Conservation (phyloP, 495 filamentous ascomycete species). For the Sordaria brevicollis region DNA sequence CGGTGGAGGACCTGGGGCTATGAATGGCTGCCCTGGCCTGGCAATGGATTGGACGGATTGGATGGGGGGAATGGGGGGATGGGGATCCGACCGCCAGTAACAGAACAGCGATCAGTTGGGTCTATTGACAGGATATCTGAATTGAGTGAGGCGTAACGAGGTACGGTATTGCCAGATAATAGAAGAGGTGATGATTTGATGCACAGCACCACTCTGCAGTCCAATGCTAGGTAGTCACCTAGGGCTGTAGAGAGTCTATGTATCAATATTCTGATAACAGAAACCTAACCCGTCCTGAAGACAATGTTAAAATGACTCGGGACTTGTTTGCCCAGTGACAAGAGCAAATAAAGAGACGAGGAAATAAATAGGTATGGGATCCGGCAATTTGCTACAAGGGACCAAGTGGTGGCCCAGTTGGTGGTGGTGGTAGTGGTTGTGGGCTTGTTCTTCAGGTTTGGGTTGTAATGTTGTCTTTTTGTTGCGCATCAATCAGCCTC, state of each 20-base stretch:
- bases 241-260: not conserved
- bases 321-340: not conserved
- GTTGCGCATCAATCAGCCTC: not conserved
- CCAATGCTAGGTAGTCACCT: not conserved
- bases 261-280: not conserved
- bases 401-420: not conserved
- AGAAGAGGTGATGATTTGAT: not conserved
- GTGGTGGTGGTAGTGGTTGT: not conserved
- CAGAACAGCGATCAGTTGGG: not conserved
- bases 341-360: not conserved
- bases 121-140: not conserved
- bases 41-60: not conserved
- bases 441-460: not conserved
- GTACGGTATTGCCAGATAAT: not conserved
- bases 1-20: not conserved
- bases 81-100: not conserved
- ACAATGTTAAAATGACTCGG: not conserved
- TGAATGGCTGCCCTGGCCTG: not conserved
- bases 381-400: not conserved
- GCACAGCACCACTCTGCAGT: not conserved
- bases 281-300: not conserved
- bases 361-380: not conserved
- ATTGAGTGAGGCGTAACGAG: not conserved
- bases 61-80: not conserved
- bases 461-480: not conserved